Percentiles rank a stretch among this genome's conserved stretches.
These are phyloP conservation scores for Pseudomonodictys pantanalensis DNA, from an alignment of 495 filamentous ascomycete species.

Conservation along the genomic window DNA sequence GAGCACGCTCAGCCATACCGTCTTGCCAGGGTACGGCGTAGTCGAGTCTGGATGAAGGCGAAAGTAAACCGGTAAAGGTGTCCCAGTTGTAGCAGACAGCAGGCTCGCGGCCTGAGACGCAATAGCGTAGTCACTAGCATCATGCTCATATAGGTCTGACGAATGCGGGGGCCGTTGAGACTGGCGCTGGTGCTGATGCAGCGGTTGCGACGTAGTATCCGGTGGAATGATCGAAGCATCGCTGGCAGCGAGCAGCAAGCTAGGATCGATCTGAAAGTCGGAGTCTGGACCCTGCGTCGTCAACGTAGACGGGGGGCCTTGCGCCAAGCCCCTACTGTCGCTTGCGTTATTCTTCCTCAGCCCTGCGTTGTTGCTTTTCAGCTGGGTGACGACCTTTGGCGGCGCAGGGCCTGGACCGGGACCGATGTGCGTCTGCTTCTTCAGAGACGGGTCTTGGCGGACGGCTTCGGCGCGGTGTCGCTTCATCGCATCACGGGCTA, in stretches of 20 bases:
- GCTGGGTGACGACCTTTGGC: constrained; percentile 11
- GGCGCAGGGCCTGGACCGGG: constrained; percentile 38
- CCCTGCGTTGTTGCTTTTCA: not conserved
- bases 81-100: constrained; percentile 23
- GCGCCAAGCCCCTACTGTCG: not conserved
- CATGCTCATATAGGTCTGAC: not conserved
- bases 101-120: not conserved
- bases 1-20: constrained; percentile 64
- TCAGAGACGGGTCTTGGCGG: constrained; percentile 55
- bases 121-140: not conserved
- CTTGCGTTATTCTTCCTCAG: not conserved
- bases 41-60: constrained; percentile 57
- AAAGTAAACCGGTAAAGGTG: constrained; percentile 60
- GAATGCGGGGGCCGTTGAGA: not conserved
- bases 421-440: constrained; percentile 41
- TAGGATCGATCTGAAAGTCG: constrained; percentile 67
- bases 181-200: constrained; percentile 26
- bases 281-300: not conserved
- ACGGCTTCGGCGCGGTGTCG: constrained; percentile 66
- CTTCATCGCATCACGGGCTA: constrained; percentile 74
- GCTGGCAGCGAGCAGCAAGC: constrained; percentile 49
- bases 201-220: constrained; percentile 14
- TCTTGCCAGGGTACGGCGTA: constrained; percentile 42
- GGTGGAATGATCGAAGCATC: constrained; percentile 47
- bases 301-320: not conserved